phyloP scores from a whole-genome alignment of 176 grass and related monocot genomes.

The Musa itinerans region DNA sequence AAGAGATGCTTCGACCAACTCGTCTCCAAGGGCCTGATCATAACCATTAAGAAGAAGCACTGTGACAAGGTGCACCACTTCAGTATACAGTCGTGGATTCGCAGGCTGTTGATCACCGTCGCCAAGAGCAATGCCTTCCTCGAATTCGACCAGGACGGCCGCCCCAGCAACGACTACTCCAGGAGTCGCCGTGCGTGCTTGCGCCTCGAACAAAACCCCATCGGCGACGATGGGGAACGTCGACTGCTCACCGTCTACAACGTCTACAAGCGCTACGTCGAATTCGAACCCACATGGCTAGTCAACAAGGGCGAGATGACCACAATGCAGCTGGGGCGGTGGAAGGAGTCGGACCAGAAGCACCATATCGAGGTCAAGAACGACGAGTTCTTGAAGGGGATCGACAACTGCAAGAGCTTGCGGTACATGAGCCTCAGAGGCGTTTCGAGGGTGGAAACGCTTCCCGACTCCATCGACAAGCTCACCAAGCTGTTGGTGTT shows the following conservation, averaged over 20 bases:
- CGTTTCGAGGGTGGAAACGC: slow-evolving; percentile 15
- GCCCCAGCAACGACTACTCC: slow-evolving; percentile 16
- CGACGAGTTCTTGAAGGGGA: slow-evolving; percentile 7
- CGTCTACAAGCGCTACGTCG: slow-evolving; percentile 10
- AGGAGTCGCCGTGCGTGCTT: slow-evolving; percentile 20
- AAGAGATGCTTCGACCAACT: slow-evolving; percentile 4
- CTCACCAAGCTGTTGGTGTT: slow-evolving; percentile 44
- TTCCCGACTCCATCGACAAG: slow-evolving; percentile 43
- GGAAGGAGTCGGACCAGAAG: slow-evolving; percentile 2
- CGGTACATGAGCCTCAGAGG: slow-evolving; percentile 31
- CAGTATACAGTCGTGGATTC: slow-evolving; percentile 18
- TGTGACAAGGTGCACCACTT: slow-evolving; percentile 11
- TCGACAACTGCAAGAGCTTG: background rate
- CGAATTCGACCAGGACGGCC: slow-evolving; percentile 5
- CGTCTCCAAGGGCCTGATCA: slow-evolving; percentile 2
- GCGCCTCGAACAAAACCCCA: background rate
- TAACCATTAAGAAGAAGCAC: slow-evolving; percentile 14
- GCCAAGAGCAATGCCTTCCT: slow-evolving; percentile 23
- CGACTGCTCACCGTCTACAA: slow-evolving; percentile 14
- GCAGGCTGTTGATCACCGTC: slow-evolving; percentile 13
- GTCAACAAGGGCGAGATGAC: slow-evolving; percentile 5
- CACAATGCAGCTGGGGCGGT: slow-evolving; percentile 25
- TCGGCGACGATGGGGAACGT: background rate
- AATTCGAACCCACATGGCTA: slow-evolving; percentile 11
- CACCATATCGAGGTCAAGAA: slow-evolving; percentile 8